Evolutionary conservation across 345 rosid species (phyloP).

Genomic region (Eucalyptus paniculata): DNA sequence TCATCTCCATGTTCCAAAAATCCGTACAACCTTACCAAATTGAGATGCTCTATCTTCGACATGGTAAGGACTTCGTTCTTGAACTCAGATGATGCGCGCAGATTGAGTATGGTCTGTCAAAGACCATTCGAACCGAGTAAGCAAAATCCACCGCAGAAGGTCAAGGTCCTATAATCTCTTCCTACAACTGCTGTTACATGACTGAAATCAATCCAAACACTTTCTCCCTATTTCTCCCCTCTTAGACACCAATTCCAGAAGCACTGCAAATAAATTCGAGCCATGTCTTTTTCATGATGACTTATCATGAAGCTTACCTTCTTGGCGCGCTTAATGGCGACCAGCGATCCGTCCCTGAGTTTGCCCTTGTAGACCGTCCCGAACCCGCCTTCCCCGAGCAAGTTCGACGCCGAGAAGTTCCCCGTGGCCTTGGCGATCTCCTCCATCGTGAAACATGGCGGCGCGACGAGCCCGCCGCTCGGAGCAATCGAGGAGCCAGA

Average conservation of each 20-base stretch:
- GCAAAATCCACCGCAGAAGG: neutral
- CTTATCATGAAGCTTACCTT: constrained; percentile 25
- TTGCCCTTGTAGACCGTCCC: constrained; percentile 75
- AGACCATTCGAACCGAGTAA: neutral
- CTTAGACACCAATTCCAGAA: neutral
- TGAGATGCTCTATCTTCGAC: constrained; percentile 87
- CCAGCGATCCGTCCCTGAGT: constrained; percentile 69
- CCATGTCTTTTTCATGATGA: neutral
- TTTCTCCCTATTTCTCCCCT: neutral
- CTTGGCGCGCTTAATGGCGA: constrained; percentile 81
- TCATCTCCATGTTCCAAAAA: constrained; percentile 64
- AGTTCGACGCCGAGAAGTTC: constrained; percentile 48
- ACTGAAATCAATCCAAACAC: neutral
- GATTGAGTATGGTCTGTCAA: constrained; percentile 44
- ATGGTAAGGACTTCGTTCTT: constrained; percentile 71
- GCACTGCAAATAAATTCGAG: neutral
- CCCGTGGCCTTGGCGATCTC: constrained; percentile 70
- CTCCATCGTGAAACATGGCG: constrained; percentile 33
- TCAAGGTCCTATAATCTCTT: neutral
- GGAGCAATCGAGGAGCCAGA: constrained; percentile 21
- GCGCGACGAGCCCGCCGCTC: constrained; percentile 25
- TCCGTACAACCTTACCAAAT: constrained; percentile 71
- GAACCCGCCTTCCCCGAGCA: constrained; percentile 74
- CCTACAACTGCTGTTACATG: neutral
- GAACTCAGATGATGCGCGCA: constrained; percentile 42